Evolutionary conservation across 164 flowering plant species (phyloP), one percentile per base, ranked within the genome.

Genomic region (Euptelea pleiosperma): DNA sequence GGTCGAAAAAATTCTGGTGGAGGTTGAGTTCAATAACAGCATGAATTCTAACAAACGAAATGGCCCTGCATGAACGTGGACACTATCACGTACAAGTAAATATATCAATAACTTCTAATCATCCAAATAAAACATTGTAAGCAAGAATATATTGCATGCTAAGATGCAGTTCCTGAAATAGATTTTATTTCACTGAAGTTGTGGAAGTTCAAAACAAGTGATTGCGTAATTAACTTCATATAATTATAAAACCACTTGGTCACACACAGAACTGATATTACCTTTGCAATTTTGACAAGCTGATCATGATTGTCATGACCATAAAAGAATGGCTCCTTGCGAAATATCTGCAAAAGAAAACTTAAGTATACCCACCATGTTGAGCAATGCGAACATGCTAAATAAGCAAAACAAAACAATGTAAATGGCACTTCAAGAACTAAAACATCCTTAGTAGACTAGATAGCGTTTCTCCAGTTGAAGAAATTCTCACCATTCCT

Each of bases 271-370:
- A 16, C 25, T 6, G 52, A 57, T 30, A 21, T 31, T 74, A 88
- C 92, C 92, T 78, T 84, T 4, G 90, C 96, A 59, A 86, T 88
- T 76, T 89, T 86, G 28, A 86, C 96, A 60, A 86, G 86, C 76
- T 89, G 96, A 61, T 86, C 92, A 45, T 84, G 86, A 60, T 89
- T 89, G 69, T 84, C 93, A 71, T 80, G 93, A 26, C 93, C 96
- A 79, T 84, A 86, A 63, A 89, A 89, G 72, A 89, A 89, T 22
- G 87, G 89, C 63, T 89, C 93, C 76, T 88, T 86, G 21, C 86
- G 85, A 66, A 85, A 88, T 41, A 88, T 86, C 96, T 88, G 75
- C 66, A 61, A 28, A 62, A 43, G 45, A 40, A 37, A 16, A 30
- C 22, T 9, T 15, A 57, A 47, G n/a, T 11, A 14, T 1, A n/a